Base-by-base conservation (phyloP, 2,329 filamentous ascomycete genomes). In the Apiospora kogelbergensis region DNA sequence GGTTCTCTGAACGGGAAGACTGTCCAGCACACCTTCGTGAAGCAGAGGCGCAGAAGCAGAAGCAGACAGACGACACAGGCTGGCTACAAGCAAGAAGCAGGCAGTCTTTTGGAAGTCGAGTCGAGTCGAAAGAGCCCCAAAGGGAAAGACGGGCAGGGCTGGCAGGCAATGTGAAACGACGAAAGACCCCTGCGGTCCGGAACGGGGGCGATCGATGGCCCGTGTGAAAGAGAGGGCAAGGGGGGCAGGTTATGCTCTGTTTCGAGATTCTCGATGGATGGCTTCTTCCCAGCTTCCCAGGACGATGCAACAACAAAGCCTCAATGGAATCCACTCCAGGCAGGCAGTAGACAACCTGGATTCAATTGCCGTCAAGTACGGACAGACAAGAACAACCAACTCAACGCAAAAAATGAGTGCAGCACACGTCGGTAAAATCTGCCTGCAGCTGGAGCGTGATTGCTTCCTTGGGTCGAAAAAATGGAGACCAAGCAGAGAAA, bases 131-230 rank as follows among this genome's bases (percentile, higher is more conserved):
- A n/a, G 53, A 60, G 53, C 53, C 30, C 53, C 53, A 37, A 60
- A 60, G 63, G 63, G 63, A 65, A 42, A 45, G 63, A 65, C 63
- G 41, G 41, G 22, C 63, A 45, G 63, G 63, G 63, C 41, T 65
- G 63, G 63, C 41, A 46, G 65, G 44, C 65, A 66, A 66, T 66
- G 44, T 66, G 65, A 66, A 66, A 66, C 65, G 44, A 40, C 65
- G 30, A 33, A 24, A 66, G 44, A 66, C 65, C 65, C 65, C 65
- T 66, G 65, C 65, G 44, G 30, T 22, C 65, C 42, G 65, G 65
- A 46, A 46, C 30, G 44, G 65, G 44, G 65, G 65, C 65, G 65
- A 66, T 66, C 65, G 30, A 66, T 66, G 65, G 65, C 44, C 65
- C 45, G 65, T 66, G 65, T 53, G 44, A 44, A 37, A 65, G 63